Percentiles rank a stretch among this genome's conserved stretches.
phyloP scores from a whole-genome alignment of 1,284 basidiomycete species.

The Schizophyllum amplum region DNA sequence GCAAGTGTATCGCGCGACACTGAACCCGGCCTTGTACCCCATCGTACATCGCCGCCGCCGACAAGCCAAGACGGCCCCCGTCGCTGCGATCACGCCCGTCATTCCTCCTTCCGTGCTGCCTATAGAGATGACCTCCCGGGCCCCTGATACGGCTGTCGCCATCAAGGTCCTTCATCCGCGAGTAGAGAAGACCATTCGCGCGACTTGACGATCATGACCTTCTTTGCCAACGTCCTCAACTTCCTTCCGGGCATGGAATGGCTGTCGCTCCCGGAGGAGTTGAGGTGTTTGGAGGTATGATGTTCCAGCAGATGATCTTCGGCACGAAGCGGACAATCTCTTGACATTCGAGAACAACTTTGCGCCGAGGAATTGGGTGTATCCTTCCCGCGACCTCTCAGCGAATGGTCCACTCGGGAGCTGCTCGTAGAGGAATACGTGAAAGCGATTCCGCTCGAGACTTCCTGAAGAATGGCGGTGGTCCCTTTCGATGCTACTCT shows the following conservation, averaged over 20 bases:
- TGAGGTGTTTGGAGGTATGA: slow-evolving; percentile 95
- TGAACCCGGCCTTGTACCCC: slow-evolving; percentile 83
- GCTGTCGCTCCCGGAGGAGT: slow-evolving; percentile 95
- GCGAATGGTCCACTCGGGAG: slow-evolving; percentile 70
- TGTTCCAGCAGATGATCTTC: slow-evolving; percentile 93
- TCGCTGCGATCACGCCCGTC: slow-evolving; percentile 42
- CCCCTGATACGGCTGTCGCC: slow-evolving; percentile 80
- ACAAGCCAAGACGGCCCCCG: slow-evolving; percentile 28
- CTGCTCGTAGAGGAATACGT: slow-evolving; percentile 91
- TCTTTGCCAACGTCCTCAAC: slow-evolving; percentile 82
- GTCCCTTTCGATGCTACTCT: slow-evolving; percentile 83
- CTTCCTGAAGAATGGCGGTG: slow-evolving; percentile 88
- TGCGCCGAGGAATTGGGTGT: slow-evolving; percentile 68
- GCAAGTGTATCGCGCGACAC: slow-evolving; percentile 89
- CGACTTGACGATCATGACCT: slow-evolving; percentile 90
- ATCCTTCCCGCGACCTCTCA: slow-evolving; percentile 85
- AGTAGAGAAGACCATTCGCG: slow-evolving; percentile 76
- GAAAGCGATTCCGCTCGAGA: slow-evolving; percentile 87
- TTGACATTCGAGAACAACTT: slow-evolving; percentile 86
- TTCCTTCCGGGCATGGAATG: slow-evolving; percentile 85
- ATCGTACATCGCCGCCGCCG: slow-evolving; percentile 69
- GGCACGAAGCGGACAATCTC: slow-evolving; percentile 88
- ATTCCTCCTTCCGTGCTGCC: slow-evolving; percentile 25
- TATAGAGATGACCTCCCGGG: slow-evolving; percentile 45
- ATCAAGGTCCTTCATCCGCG: slow-evolving; percentile 94